Conservation (phyloP, 768 basidiomycete species). For the Clavulina sp. region DNA sequence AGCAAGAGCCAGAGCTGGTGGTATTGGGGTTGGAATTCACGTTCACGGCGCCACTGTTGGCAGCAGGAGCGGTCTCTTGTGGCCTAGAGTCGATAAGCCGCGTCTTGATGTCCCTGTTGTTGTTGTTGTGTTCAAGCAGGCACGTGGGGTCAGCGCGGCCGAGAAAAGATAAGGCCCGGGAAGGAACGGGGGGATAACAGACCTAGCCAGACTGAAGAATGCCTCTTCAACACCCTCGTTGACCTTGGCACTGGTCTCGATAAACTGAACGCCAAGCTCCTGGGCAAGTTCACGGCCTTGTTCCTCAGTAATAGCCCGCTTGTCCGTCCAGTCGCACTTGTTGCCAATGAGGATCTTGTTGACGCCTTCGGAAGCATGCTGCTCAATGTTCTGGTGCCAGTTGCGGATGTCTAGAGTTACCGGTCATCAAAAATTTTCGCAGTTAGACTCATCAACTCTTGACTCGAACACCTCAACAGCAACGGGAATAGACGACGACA, state of each 20-base stretch:
- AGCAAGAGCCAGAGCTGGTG: too few species aligned
- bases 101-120: constrained; percentile 80
- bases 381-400: constrained; percentile 96
- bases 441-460: too few species aligned
- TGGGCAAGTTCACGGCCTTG: constrained; percentile 84
- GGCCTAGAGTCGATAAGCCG: constrained; percentile 90
- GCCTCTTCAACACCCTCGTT: constrained; percentile 98
- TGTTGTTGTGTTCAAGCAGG: too few species aligned
- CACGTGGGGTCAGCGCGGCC: not conserved
- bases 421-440: not conserved
- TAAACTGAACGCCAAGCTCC: constrained; percentile 88
- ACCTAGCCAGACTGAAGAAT: constrained; percentile 95
- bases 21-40: too few species aligned
- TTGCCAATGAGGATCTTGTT: constrained; percentile 99
- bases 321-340: constrained; percentile 98
- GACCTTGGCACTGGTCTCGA: constrained; percentile 94
- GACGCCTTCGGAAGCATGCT: constrained; percentile 95
- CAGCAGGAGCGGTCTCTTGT: constrained; percentile 23
- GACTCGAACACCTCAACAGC: not conserved
- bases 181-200: too few species aligned
- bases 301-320: constrained; percentile 77
- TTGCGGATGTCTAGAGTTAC: constrained; percentile 75
- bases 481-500: not conserved
- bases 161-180: constrained; percentile 17
- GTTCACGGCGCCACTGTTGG: not conserved